phyloP scores from a whole-genome alignment of 768 basidiomycete species.

The Lactarius evosmus region DNA sequence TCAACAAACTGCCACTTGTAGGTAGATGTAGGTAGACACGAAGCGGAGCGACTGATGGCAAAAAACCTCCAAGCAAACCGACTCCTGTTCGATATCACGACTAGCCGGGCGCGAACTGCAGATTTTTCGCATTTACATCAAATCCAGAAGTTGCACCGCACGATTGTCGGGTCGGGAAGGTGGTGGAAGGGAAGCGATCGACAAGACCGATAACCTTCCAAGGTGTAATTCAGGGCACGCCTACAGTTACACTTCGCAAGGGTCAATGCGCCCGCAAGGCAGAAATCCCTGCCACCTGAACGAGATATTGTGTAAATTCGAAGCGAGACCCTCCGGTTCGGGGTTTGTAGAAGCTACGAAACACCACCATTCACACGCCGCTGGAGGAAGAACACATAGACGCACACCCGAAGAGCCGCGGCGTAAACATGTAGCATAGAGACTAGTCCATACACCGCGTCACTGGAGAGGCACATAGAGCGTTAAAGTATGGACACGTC shows the following conservation, averaged over 20 bases:
- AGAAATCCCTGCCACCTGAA: background rate
- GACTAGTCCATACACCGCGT: background rate
- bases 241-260: background rate
- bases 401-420: background rate
- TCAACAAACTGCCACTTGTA: background rate
- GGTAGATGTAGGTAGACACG: background rate
- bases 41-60: conserved; percentile 3
- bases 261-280: background rate
- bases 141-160: background rate
- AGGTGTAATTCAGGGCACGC: conserved; percentile 19
- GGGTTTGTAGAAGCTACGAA: conserved; percentile 14
- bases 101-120: background rate
- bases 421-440: background rate
- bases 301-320: background rate
- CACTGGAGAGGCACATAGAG: background rate
- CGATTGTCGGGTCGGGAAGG: background rate
- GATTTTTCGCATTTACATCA: background rate
- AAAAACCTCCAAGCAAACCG: background rate
- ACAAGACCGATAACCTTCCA: background rate
- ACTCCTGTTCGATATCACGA: background rate
- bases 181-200: conserved; percentile 6
- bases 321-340: conserved; percentile 5
- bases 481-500: background rate
- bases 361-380: conserved; percentile 3
- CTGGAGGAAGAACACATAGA: background rate